These are phyloP conservation scores for Leccinum subrobustum DNA, from an alignment of 1,284 basidiomycete species.

Conservation along the genomic window DNA sequence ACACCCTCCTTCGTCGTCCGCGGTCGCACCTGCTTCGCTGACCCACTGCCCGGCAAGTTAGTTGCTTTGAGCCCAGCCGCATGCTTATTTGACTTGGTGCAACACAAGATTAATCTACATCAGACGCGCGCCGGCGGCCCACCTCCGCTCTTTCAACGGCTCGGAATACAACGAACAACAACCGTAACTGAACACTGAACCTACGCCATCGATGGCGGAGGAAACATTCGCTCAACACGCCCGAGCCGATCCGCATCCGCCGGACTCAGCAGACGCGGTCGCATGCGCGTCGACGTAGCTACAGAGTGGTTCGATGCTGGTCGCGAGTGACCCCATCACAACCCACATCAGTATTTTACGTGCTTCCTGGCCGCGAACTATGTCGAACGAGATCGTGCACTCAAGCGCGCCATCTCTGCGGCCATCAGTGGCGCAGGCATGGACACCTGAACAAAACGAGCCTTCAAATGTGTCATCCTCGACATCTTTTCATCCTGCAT, in stretches of 20 bases:
- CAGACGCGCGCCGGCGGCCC: too few species aligned
- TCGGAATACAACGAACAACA: too few species aligned
- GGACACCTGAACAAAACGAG: constrained; percentile 35
- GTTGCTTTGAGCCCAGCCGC: too few species aligned
- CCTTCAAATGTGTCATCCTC: constrained; percentile 15
- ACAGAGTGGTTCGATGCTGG: constrained; percentile 31
- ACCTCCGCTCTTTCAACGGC: too few species aligned
- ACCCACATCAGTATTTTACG: constrained; percentile 5
- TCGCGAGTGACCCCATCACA: constrained; percentile 24
- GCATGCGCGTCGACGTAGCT: constrained; percentile 22
- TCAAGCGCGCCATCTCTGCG: constrained; percentile 26
- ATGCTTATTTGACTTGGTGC: too few species aligned
- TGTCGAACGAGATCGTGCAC: constrained; percentile 16
- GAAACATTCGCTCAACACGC: too few species aligned
- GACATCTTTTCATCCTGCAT: constrained; percentile 2
- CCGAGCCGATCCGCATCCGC: constrained; percentile 23
- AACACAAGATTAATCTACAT: too few species aligned
- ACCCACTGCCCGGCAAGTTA: too few species aligned
- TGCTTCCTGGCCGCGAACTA: constrained; percentile 27
- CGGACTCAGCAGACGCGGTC: constrained; percentile 30
- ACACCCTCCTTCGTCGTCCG: too few species aligned
- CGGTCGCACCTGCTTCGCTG: too few species aligned
- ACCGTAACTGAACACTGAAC: too few species aligned
- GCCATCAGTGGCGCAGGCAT: constrained; percentile 31
- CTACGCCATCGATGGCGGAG: too few species aligned